Evolutionary conservation across 306 rosid species (phyloP).

Genomic region (Medicago truncatula): DNA sequence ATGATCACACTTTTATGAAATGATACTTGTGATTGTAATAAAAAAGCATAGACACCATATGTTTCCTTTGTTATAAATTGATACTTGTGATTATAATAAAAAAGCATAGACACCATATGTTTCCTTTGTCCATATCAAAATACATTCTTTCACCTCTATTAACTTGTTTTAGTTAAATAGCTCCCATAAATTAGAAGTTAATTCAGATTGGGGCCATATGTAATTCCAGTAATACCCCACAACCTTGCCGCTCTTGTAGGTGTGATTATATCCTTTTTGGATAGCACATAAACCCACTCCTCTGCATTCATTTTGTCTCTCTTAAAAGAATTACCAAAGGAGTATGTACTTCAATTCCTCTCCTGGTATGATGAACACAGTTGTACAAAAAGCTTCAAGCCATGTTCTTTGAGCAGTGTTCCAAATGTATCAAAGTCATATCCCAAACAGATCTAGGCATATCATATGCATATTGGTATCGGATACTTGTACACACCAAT

Average conservation of each 20-base stretch:
- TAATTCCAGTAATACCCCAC: background rate
- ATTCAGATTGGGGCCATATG: background rate
- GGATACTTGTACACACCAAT: background rate
- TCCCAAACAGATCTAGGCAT: constrained; percentile 21
- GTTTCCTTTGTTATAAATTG: background rate
- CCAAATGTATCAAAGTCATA: background rate
- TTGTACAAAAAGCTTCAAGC: background rate
- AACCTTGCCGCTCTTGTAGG: background rate
- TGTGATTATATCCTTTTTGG: background rate
- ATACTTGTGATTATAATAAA: background rate
- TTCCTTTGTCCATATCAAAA: background rate
- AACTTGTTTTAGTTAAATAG: background rate
- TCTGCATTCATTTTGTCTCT: constrained; percentile 7
- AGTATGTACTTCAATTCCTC: background rate
- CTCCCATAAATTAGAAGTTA: constrained; percentile 9
- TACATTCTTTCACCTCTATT: background rate
- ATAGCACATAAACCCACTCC: constrained; percentile 1
- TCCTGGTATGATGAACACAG: background rate
- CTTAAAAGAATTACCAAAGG: constrained; percentile 1
- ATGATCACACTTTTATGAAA: background rate
- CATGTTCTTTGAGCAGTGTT: background rate
- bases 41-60: background rate
- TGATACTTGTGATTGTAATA: background rate
- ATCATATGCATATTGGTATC: background rate
- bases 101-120: background rate